Evolutionary conservation across 208 protist species (phyloP).

Genomic region (Leishmania turanica): DNA sequence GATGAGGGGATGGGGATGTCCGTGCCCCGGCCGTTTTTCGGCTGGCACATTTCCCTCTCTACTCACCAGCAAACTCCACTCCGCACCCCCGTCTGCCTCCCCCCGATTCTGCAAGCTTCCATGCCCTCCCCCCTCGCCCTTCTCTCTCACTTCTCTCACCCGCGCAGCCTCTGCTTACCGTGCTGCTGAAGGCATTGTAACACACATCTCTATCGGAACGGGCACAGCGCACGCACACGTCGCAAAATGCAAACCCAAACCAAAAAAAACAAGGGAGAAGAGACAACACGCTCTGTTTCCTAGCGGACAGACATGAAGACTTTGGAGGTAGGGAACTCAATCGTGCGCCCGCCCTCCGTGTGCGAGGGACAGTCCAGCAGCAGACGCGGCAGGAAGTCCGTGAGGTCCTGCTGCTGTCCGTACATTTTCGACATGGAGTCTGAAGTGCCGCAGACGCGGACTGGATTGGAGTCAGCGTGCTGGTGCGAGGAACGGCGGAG

Average conservation of each 20-base stretch:
- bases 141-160: neutral
- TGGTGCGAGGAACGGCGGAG: conserved; percentile 43
- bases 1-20: neutral
- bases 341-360: conserved; percentile 49
- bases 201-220: neutral
- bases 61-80: neutral
- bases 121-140: neutral
- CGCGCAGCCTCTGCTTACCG: neutral
- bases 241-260: neutral
- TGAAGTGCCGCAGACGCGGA: conserved; percentile 83
- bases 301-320: conserved; percentile 31
- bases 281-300: too few relatives aligned
- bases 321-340: conserved; percentile 58
- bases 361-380: conserved; percentile 69
- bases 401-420: conserved; percentile 79
- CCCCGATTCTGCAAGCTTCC: neutral
- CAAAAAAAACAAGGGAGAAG: conserved; percentile 7
- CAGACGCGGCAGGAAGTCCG: conserved; percentile 85
- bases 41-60: neutral
- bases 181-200: neutral
- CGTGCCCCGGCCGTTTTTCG: neutral
- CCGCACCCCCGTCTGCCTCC: too few relatives aligned
- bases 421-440: conserved; percentile 76
- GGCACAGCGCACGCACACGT: neutral
- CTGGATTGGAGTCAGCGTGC: conserved; percentile 44